Percentiles rank a stretch among this genome's conserved stretches.
Conservation (phyloP, 2,329 filamentous ascomycete species). For the Nigrograna mackinnonii region DNA sequence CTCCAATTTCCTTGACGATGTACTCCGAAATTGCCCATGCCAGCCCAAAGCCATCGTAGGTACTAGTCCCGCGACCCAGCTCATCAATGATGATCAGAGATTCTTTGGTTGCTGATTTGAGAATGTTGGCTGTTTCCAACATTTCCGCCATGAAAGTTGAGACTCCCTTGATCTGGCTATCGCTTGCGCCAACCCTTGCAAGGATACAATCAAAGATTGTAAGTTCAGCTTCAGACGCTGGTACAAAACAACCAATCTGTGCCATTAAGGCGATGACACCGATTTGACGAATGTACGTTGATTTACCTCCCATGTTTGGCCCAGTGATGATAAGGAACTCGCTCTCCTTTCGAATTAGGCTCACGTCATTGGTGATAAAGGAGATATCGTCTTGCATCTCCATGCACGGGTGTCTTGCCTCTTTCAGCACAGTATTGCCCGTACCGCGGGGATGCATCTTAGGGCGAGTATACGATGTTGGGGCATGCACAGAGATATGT, state of each 20-base stretch:
- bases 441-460: slow-evolving; percentile 87
- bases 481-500: slow-evolving; percentile 90
- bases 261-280: slow-evolving; percentile 97
- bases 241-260: slow-evolving; percentile 94
- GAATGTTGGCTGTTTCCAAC: slow-evolving; percentile 97
- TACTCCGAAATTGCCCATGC: slow-evolving; percentile 99
- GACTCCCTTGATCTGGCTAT: slow-evolving; percentile 96
- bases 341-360: slow-evolving; percentile 74
- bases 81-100: slow-evolving; percentile 99
- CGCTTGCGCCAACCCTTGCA: slow-evolving; percentile 91
- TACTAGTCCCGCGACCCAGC: slow-evolving; percentile 92
- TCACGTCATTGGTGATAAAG: slow-evolving; percentile 97
- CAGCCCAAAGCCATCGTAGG: slow-evolving; percentile 97
- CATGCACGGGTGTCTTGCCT: slow-evolving; percentile 95
- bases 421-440: slow-evolving; percentile 86
- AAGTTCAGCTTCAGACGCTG: slow-evolving; percentile 85
- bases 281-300: slow-evolving; percentile 96
- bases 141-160: slow-evolving; percentile 99
- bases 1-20: slow-evolving; percentile 92
- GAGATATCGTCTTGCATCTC: slow-evolving; percentile 98
- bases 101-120: slow-evolving; percentile 93
- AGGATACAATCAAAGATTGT: slow-evolving; percentile 97
- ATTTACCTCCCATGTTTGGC: slow-evolving; percentile 99
- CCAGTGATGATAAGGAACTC: slow-evolving; percentile 97
- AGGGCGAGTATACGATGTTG: slow-evolving; percentile 86